Evolutionary conservation across 768 basidiomycete species (phyloP), one percentile per base, ranked within the genome.

Genomic region (Podaxis rugospora): DNA sequence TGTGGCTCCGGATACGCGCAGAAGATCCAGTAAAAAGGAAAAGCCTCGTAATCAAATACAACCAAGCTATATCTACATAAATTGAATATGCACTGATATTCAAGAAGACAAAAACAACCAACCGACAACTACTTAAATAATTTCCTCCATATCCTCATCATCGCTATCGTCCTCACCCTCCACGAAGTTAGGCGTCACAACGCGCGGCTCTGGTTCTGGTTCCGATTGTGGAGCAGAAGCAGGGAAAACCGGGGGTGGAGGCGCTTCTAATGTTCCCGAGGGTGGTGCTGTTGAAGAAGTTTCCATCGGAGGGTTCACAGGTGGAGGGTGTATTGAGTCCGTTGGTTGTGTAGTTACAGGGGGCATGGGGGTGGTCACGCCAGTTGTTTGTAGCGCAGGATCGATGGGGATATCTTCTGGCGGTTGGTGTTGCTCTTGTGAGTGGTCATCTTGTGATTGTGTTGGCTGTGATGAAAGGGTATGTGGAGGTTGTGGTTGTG

Each of bases 91-190:
- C 1, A 44, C 42, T 1, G 16, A n/a, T 4, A 44, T 44, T 18
- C 27, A 46, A 52, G 3, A 53, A 10, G 37, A 52, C 27, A 53
- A 51, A 46, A 21, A 23, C 16, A 46, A 36, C n/a, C 27, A 57
- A 42, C 7, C 36, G 60, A 10, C 21, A 55, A 55, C 37, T 16
- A 40, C 36, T 62, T 67, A 78, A 25, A 77, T 77, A 51, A 80
- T 71, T 52, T 75, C 78, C 61, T 79, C 78, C 78, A 80, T 80
- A 65, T 80, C 78, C 56, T 75, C 77, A 50, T 77, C 76, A 47
- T 75, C 70, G 36, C 64, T 68, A 55, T 68, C 68, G 6, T 74
- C 73, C 28, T 73, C 75, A 21, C 66, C 71, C n/a, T 67, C 68
- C 23, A 63, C 59, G 47, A 54, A 40, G 13, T 62, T 51, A 40